Conservation (phyloP, 768 basidiomycete genomes). For the Hypholoma sublateritium region DNA sequence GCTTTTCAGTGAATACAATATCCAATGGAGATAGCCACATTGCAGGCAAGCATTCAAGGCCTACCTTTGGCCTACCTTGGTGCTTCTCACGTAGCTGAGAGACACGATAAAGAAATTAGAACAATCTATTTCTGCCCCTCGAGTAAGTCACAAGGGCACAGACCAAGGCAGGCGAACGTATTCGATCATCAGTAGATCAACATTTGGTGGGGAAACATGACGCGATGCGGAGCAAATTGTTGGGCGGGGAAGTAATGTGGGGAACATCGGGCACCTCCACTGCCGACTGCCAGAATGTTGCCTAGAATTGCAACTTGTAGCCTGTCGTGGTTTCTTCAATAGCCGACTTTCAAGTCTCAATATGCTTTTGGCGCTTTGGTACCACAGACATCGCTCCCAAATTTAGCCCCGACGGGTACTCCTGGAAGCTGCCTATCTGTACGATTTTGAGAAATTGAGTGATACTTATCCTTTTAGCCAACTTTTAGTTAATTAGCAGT, state of each 20-base stretch:
- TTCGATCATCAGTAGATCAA: neutral
- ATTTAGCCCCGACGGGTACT: too few species aligned
- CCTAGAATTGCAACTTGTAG: too few species aligned
- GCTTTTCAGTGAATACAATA: constrained; percentile 5
- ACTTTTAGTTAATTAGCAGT: too few species aligned
- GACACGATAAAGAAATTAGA: neutral
- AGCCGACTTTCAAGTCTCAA: too few species aligned
- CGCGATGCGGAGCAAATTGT: neutral
- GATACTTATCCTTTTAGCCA: too few species aligned
- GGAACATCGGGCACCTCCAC: neutral
- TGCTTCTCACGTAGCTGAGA: neutral
- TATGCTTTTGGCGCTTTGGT: too few species aligned
- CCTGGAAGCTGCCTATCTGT: too few species aligned
- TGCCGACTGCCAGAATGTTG: neutral
- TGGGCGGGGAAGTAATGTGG: neutral
- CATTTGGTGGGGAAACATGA: constrained; percentile 7
- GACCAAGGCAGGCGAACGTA: neutral
- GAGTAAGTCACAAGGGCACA: neutral
- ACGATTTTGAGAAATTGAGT: too few species aligned
- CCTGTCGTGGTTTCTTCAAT: too few species aligned
- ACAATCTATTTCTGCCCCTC: constrained; percentile 3
- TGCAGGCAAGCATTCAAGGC: neutral
- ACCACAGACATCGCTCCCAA: too few species aligned
- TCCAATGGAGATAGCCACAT: constrained; percentile 7
- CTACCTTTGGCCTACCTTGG: neutral